These are phyloP conservation scores for Ogataea hybrid DNA, from an alignment of 1,139 yeast genomes.

Conservation along the genomic window DNA sequence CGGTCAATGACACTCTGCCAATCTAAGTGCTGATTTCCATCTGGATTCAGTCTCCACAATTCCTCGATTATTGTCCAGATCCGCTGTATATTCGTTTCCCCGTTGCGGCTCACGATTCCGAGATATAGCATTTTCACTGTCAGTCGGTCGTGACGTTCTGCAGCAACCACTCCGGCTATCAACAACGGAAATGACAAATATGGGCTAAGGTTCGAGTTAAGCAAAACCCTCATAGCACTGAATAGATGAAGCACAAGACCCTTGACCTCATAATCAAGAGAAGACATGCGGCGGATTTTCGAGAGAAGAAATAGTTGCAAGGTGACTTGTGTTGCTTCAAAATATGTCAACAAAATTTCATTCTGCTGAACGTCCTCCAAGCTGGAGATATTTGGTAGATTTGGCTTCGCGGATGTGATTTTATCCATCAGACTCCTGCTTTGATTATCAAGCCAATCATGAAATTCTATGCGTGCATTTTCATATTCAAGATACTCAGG, in stretches of 20 bases:
- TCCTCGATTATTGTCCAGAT: constrained; percentile 24
- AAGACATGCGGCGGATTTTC: constrained; percentile 22
- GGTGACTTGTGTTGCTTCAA: constrained; percentile 22
- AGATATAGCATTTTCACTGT: constrained; percentile 20
- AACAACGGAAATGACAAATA: constrained; percentile 22
- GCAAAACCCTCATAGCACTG: constrained; percentile 15
- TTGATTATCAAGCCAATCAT: constrained; percentile 23
- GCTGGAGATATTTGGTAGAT: background rate
- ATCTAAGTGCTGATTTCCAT: constrained; percentile 21
- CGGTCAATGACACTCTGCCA: constrained; percentile 25
- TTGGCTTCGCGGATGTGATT: constrained; percentile 15
- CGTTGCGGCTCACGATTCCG: constrained; percentile 8
- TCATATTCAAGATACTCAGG: constrained; percentile 18
- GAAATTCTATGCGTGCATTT: constrained; percentile 18
- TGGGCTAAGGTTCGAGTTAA: constrained; percentile 11
- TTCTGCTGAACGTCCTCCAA: background rate
- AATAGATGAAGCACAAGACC: constrained; percentile 23
- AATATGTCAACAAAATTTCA: constrained; percentile 18
- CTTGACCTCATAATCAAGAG: constrained; percentile 23
- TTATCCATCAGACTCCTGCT: constrained; percentile 12
- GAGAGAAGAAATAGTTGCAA: constrained; percentile 21
- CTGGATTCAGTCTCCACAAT: constrained; percentile 24
- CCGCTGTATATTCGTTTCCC: constrained; percentile 13
- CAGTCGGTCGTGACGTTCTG: constrained; percentile 23
- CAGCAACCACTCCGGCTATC: constrained; percentile 26